A percentile compares a stretch with the other conserved stretches of the same genome.
phyloP scores from a whole-genome alignment of 495 filamentous ascomycete species.

The Trichoderma erinaceum region DNA sequence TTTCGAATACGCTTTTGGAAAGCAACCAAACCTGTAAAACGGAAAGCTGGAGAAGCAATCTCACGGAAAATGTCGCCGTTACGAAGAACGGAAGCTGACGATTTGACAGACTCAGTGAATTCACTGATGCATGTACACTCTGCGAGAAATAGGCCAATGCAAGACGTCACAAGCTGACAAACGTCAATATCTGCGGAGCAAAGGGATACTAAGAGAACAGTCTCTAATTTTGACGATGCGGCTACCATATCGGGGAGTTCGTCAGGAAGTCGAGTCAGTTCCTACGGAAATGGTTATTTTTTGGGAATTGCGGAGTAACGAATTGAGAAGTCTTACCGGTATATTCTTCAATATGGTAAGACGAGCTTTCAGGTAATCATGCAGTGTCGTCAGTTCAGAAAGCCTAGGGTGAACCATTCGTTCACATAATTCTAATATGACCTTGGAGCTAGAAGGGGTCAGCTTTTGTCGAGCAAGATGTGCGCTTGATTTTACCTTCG shows the following conservation, averaged over 20 bases:
- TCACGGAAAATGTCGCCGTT: constrained; percentile 56
- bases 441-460: constrained; percentile 34
- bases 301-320: not conserved
- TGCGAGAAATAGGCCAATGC: constrained; percentile 56
- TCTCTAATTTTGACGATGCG: constrained; percentile 49
- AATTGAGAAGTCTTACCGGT: constrained; percentile 27
- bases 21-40: constrained; percentile 58
- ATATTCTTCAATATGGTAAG: constrained; percentile 42
- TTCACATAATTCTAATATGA: constrained; percentile 46
- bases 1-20: constrained; percentile 57
- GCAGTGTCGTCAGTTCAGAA: constrained; percentile 40
- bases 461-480: constrained; percentile 10
- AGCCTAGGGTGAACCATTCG: constrained; percentile 36
- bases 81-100: constrained; percentile 47
- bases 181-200: constrained; percentile 58
- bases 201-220: constrained; percentile 52
- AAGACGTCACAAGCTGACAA: constrained; percentile 55
- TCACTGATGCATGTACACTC: constrained; percentile 52
- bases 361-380: constrained; percentile 47
- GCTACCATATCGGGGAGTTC: constrained; percentile 45
- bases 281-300: constrained; percentile 26
- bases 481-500: constrained; percentile 39
- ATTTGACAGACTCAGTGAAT: constrained; percentile 39
- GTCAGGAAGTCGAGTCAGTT: constrained; percentile 40
- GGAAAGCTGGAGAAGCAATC: constrained; percentile 55